Base-by-base conservation (phyloP, 441 rosid species). In the Euphorbia schlechtendalii region DNA sequence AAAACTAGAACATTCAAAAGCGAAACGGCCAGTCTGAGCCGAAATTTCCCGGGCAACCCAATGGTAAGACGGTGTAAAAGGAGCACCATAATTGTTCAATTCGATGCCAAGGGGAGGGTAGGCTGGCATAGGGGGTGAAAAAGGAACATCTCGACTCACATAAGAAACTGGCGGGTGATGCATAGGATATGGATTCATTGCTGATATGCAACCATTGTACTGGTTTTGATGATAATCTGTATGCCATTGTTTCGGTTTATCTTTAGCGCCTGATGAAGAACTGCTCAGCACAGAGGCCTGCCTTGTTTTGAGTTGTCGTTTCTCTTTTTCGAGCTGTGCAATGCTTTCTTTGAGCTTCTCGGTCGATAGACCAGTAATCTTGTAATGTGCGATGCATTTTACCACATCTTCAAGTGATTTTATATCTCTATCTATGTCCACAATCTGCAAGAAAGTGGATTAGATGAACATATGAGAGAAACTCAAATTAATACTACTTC, bases 331-430 rank as follows among this genome's bases (percentile, higher is more conserved):
- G 55, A 71, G 54, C 11, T 54, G 38, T 61, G 4, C 14, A 22
- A 79, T 65, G 8, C 43, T 73, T 61, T 21, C 59, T 59, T 36
- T 60, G 40, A 76, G 61, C 10, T 9, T 36, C 24, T 24, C 58
- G 11, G 59, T 45, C 34, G 55, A 60, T 59, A 36, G 21, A 8
- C 52, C 68, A 3, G 58, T 17, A 49, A 81, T 59, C 51, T 72
- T 76, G 71, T 71, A 71, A 55, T 67, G 66, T 32, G 63, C 57
- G 59, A 74, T 21, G 56, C 74, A 76, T n/a, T 67, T 59, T 41
- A 64, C n/a, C 43, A 66, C 69, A 67, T 59, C 70, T 65, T 41
- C 57, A 13, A 68, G 49, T 38, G 59, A 71, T 51, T 46, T 51
- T 46, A 69, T 18, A 46, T 70, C 70, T 65, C 32, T 73, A n/a